Evolutionary conservation across 2,329 filamentous ascomycete genomes (phyloP).

Genomic region (Fonsecaea multimorphosa): DNA sequence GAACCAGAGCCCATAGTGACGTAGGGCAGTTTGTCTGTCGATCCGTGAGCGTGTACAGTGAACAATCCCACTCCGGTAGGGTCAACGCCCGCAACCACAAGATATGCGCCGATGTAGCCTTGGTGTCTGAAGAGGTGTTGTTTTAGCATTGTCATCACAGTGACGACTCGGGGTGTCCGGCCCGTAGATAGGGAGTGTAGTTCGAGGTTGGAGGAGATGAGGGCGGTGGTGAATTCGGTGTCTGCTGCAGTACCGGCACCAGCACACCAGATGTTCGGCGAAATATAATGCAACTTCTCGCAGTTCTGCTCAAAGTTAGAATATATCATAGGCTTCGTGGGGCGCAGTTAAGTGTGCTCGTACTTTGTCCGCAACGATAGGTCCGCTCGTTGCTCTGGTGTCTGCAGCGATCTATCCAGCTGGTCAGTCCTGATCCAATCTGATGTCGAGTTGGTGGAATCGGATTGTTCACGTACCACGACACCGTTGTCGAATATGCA

Average conservation of each 20-base stretch:
- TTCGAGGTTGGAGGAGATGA: conserved; percentile 98
- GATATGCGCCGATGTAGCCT: conserved; percentile 95
- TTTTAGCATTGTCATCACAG: conserved; percentile 99
- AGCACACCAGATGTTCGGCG: conserved; percentile 98
- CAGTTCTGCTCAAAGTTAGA: conserved; percentile 70
- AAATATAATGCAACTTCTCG: conserved; percentile 99
- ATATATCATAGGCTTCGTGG: not conserved
- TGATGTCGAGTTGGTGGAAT: conserved; percentile 6
- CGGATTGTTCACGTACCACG: conserved; percentile 66
- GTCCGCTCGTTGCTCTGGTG: conserved; percentile 93
- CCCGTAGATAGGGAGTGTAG: conserved; percentile 95
- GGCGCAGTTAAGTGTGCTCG: conserved; percentile 22
- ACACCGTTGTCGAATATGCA: conserved; percentile 96
- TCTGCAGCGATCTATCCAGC: conserved; percentile 84
- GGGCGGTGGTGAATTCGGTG: conserved; percentile 97
- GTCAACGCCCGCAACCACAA: conserved; percentile 95
- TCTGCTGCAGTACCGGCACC: conserved; percentile 97
- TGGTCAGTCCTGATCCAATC: conserved; percentile 37
- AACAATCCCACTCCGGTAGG: conserved; percentile 94
- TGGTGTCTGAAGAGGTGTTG: conserved; percentile 99
- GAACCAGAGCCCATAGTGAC: conserved; percentile 99
- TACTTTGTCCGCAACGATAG: conserved; percentile 98
- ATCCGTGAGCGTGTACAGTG: conserved; percentile 97
- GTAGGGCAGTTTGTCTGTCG: conserved; percentile 97
- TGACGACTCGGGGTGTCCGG: conserved; percentile 95